Percentiles rank a stretch among this genome's conserved stretches.
phyloP scores from a whole-genome alignment of 2,329 filamentous ascomycete species.

The Blastomyces percursus region DNA sequence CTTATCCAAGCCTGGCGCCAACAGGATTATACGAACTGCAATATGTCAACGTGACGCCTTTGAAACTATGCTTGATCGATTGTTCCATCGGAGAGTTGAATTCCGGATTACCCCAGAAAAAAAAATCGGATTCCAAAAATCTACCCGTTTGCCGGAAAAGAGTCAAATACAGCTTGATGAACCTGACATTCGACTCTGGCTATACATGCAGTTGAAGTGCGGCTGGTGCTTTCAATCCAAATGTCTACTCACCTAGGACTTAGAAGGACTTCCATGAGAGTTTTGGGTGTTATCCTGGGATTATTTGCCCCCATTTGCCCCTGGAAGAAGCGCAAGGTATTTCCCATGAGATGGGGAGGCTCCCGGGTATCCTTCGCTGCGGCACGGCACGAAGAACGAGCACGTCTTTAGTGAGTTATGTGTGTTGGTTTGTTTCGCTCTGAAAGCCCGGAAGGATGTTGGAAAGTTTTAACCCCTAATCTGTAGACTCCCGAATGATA shows the following conservation, averaged over 20 bases:
- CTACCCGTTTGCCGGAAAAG: background rate
- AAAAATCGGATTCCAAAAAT: background rate
- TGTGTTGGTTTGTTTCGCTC: background rate
- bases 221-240: background rate
- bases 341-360: background rate
- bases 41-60: background rate
- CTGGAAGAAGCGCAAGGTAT: background rate
- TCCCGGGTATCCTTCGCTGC: background rate
- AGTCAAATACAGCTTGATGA: background rate
- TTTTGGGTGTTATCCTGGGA: background rate
- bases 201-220: background rate
- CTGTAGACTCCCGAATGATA: background rate
- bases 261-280: background rate
- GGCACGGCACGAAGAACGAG: background rate
- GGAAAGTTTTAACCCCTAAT: background rate
- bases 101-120: background rate
- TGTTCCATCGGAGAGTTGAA: background rate
- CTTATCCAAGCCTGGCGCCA: background rate
- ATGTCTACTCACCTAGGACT: background rate
- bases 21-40: background rate
- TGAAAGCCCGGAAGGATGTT: background rate
- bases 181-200: background rate
- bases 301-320: background rate
- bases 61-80: background rate
- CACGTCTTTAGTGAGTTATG: background rate